Evolutionary conservation across 1,284 basidiomycete genomes (phyloP), one percentile per base, ranked within the genome.

Genomic region (Ustilago curta): DNA sequence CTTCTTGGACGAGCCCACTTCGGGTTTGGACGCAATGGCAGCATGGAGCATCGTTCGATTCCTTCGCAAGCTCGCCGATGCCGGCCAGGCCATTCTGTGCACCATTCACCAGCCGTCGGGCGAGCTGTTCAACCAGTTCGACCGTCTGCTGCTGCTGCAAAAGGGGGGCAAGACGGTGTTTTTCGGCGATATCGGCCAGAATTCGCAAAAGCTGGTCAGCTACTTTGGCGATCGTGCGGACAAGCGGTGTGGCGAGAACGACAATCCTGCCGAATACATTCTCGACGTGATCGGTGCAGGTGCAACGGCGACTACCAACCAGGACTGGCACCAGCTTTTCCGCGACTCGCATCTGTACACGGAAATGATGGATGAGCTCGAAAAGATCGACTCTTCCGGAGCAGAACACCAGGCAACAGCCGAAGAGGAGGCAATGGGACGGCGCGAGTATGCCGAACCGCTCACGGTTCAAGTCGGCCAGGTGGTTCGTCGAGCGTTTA

Each of bases 171-270:
- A 79, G 59, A 75, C 73, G n/a, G 75, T 68, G 23, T 80, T 74
- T 70, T 93, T 92, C 76, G 92, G 92, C 23, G 90, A 93, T 60
- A 85, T 93, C 18, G 92, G 92, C 4, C 69, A 86, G 21, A 88
- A 89, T 70, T 87, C 89, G 2, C 85, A 84, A 31, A 88, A 87
- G 0, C 82, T 93, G 43, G 88, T 92, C 70, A 77, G 87, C 19
- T 93, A 93, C 85, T 93, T 93, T 75, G 89, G 92, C 78, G 79
- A 80, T 29, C 88, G 89, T 29, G 90, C 91, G 23, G 89, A 88
- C 88, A 76, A 90, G 32, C 35, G 48, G 19, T 82, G 79, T 49
- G 61, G 50, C 4, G 55, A 68, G 19, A 62, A 77, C 27, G 78
- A 70, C 19, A 82, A 82, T 54, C 71, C 76, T 1, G 81, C 81